Evolutionary conservation across 805 yeast genomes (phyloP).

Genomic region (Nakazawaea ernobii): DNA sequence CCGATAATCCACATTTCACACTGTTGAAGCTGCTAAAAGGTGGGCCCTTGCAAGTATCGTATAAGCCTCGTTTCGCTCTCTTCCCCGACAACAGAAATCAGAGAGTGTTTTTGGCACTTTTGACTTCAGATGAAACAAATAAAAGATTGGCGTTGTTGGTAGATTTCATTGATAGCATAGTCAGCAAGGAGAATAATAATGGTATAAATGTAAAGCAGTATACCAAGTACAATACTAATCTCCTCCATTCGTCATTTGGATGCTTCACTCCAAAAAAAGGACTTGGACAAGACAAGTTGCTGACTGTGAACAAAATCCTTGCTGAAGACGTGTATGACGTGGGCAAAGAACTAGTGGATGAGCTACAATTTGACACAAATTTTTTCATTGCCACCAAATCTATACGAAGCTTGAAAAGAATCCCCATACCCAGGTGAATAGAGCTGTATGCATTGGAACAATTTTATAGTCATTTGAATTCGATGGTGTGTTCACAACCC

Average conservation of each 20-base stretch:
- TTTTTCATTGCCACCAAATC: constrained; percentile 1
- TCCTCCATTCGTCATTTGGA: constrained; percentile 1
- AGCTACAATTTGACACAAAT: neutral
- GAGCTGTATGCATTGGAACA: neutral
- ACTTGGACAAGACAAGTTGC: neutral
- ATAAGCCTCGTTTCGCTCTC: constrained; percentile 1
- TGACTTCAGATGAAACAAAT: constrained; percentile 1
- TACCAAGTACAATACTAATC: neutral
- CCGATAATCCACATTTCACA: neutral
- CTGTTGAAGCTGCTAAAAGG: constrained; percentile 1
- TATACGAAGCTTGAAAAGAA: neutral
- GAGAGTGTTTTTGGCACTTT: neutral
- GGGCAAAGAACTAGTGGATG: neutral
- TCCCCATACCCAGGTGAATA: neutral
- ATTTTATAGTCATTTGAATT: neutral
- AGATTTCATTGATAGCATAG: constrained; percentile 3
- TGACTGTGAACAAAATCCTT: neutral
- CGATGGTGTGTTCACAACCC: neutral
- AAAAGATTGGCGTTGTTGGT: constrained; percentile 1
- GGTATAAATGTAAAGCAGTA: neutral
- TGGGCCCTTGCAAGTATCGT: constrained; percentile 1
- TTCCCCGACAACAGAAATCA: neutral
- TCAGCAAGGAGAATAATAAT: neutral
- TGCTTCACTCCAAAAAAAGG: neutral
- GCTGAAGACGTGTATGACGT: neutral